Evolutionary conservation across 139 green algal genomes (phyloP).

Genomic region (Zygnema circumcarinatum): DNA sequence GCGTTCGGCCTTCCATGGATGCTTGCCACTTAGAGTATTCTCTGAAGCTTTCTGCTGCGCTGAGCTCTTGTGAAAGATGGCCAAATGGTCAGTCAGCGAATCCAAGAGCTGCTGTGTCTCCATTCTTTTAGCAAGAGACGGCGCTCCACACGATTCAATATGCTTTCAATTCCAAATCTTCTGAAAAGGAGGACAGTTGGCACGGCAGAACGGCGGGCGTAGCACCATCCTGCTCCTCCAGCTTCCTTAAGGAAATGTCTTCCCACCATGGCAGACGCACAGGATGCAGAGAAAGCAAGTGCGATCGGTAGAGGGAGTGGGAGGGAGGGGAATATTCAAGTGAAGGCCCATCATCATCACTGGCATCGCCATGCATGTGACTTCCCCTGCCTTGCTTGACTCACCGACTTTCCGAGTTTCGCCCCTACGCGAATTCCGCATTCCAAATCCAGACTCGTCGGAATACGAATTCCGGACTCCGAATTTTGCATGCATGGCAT

Average conservation of each 20-base stretch:
- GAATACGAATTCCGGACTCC: not conserved
- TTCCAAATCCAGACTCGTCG: too few species aligned
- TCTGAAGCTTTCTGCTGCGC: not conserved
- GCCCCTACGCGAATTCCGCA: too few species aligned
- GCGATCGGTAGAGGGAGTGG: not conserved
- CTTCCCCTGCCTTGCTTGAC: too few species aligned
- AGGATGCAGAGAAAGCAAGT: not conserved
- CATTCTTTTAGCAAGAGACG: not conserved
- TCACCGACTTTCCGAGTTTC: too few species aligned
- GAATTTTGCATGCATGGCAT: not conserved
- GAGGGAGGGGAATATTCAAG: not conserved
- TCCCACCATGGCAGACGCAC: too few species aligned
- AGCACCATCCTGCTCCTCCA: too few species aligned
- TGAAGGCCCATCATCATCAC: not conserved
- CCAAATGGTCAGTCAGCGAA: conserved; percentile 10
- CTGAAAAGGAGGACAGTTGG: not conserved
- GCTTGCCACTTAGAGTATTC: not conserved
- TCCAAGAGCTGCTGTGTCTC: conserved; percentile 24
- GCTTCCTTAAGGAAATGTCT: too few species aligned
- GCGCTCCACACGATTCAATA: too few species aligned
- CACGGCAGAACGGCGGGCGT: not conserved
- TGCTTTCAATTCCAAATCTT: too few species aligned
- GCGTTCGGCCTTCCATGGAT: not conserved
- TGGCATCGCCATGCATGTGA: not conserved
- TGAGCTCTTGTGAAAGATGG: conserved; percentile 19